Base-by-base conservation (phyloP, 257 asterid species). In the Solanum bulbocastanum region DNA sequence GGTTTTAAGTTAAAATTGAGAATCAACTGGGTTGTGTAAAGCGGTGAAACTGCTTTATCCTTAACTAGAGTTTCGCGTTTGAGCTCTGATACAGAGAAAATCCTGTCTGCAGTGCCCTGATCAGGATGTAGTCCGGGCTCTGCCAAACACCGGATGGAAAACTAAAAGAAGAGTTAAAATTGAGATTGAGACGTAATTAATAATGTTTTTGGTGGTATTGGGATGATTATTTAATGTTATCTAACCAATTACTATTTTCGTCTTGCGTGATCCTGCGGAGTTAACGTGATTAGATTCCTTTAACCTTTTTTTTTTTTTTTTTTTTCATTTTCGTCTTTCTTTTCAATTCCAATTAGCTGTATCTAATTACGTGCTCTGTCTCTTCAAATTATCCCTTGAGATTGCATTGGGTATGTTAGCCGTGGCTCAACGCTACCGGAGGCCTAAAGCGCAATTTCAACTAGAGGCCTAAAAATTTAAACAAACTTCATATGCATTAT, bases 1-100 rank as follows among this genome's bases (percentile, higher is more conserved):
- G 32, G 30, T 0, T 62, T 62, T 10, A n/a, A n/a, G 71, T 62
- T 62, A 62, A n/a, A 62, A 62, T 62, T 23, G 71, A 62, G 32
- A n/a, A 62, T 11, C 6, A 52, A 52, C 1, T 16, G 23, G 18
- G 1, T 22, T 3, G 27, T 4, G 15, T 10, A 10, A 2, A 4
- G 15, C n/a, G 32, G 32, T 5, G 16, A 2, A 0, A 10, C 3
- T 62, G 32, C 0, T 62, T 4, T 32, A 23, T n/a, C 5, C 30
- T 8, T 10, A 0, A 10, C 0, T 12, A 62, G 6, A 0, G 3
- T 23, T 1, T 9, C 13, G 6, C 0, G 3, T 18, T 18, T 52
- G 65, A 56, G 62, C 4, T 52, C 10, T 18, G 62, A 0, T 2
- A 52, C 0, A 0, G 22, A 15, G 60, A 2, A 49, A 49, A 49